phyloP scores from a whole-genome alignment of 148 eudicot species.

The Fagopyrum homotropicum region DNA sequence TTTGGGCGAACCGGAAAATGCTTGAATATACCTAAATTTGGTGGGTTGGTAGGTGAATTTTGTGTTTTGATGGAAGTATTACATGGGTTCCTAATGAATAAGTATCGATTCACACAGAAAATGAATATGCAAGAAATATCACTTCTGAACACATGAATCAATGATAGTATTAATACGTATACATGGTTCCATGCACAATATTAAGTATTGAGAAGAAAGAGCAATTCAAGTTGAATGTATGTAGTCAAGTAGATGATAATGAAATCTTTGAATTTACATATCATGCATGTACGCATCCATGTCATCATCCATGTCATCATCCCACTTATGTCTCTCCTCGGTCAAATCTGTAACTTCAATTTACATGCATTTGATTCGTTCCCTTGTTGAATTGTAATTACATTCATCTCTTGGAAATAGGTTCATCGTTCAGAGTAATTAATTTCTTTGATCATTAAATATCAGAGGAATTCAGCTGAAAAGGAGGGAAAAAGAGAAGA shows the following conservation, averaged over 20 bases:
- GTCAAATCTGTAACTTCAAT: neutral
- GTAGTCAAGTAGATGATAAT: conserved; percentile 5
- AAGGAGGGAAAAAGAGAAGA: neutral
- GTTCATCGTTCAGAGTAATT: neutral
- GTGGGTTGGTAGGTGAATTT: neutral
- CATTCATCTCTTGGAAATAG: no score
- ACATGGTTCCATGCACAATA: neutral
- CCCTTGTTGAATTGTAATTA: no score
- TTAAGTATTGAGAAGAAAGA: neutral
- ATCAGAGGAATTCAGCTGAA: neutral
- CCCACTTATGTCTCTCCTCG: neutral
- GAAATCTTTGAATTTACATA: neutral
- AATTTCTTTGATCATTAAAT: neutral
- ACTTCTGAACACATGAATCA: neutral
- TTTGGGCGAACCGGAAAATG: neutral
- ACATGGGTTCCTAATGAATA: neutral
- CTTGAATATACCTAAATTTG: neutral
- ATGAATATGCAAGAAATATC: no score
- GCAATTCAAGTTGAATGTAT: neutral
- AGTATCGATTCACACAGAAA: no score
- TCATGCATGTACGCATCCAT: conserved; percentile 2
- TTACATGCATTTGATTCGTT: no score
- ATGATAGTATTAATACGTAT: neutral
- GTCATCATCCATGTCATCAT: conserved; percentile 1
- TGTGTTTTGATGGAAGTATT: neutral